Conservation (phyloP, 257 asterid species). For the Orobanche coerulescens region DNA sequence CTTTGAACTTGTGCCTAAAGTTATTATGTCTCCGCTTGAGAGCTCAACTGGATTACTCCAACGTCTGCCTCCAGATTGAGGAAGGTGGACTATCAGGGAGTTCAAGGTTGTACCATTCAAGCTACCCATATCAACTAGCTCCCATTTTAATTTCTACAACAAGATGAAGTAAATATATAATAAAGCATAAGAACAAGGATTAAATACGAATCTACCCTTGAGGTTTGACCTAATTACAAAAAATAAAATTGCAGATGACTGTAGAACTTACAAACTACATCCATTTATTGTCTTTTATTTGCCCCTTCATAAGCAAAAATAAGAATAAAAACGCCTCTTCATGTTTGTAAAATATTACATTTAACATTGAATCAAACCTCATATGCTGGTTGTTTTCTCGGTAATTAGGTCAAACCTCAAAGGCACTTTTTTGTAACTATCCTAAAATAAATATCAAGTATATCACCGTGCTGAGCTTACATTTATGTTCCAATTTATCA, state of each 20-base stretch:
- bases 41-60: slow-evolving; percentile 79
- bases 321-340: too few relatives aligned
- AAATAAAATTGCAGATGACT: not conserved
- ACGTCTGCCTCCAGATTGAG: slow-evolving; percentile 63
- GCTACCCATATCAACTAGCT: slow-evolving; percentile 98
- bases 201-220: not conserved
- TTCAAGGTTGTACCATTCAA: slow-evolving; percentile 74
- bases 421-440: not conserved
- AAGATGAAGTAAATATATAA: slow-evolving; percentile 21
- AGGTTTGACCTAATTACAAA: not conserved
- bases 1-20: slow-evolving; percentile 72
- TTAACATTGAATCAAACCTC: too few relatives aligned
- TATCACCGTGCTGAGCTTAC: slow-evolving; percentile 38
- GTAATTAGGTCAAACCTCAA: not conserved
- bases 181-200: slow-evolving; percentile 24
- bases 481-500: slow-evolving; percentile 74
- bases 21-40: slow-evolving; percentile 62
- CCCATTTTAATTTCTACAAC: slow-evolving; percentile 82
- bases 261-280: too few relatives aligned
- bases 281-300: too few relatives aligned
- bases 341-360: too few relatives aligned
- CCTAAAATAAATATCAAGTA: not conserved
- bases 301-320: too few relatives aligned
- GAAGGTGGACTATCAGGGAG: slow-evolving; percentile 47
- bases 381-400: too few relatives aligned